phyloP scores from a whole-genome alignment of 352 stramenopile species.

The Pythium oligandrum region DNA sequence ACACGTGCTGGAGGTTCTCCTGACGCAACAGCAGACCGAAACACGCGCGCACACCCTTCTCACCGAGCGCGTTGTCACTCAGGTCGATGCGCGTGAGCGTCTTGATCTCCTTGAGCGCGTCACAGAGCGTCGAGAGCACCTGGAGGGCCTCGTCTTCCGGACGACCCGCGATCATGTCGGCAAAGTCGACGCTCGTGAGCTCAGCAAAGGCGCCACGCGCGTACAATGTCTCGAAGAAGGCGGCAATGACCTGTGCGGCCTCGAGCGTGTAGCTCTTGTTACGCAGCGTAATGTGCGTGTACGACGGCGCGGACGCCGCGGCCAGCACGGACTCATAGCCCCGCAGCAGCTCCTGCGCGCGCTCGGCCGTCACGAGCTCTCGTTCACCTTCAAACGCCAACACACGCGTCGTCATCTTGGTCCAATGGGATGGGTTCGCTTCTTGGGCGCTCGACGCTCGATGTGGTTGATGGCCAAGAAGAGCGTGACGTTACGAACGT shows the following conservation, averaged over 20 bases:
- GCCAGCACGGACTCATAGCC: constrained; percentile 33
- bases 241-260: constrained; percentile 65
- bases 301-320: constrained; percentile 24
- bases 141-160: constrained; percentile 80
- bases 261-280: constrained; percentile 88
- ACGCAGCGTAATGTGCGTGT: constrained; percentile 80
- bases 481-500: no score
- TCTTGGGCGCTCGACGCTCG: no score
- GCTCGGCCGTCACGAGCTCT: constrained; percentile 70
- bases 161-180: constrained; percentile 83
- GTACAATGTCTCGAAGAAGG: constrained; percentile 56
- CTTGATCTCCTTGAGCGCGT: constrained; percentile 64
- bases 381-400: constrained; percentile 71
- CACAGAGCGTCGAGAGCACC: constrained; percentile 75
- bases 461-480: no score
- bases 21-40: constrained; percentile 80
- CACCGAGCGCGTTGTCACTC: constrained; percentile 94
- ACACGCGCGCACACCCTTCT: constrained; percentile 91
- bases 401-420: constrained; percentile 11
- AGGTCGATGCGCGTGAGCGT: constrained; percentile 81
- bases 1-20: constrained; percentile 79
- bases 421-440: no score
- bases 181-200: constrained; percentile 79
- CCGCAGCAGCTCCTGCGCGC: constrained; percentile 61
- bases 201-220: constrained; percentile 40